A percentile compares a stretch with the other conserved stretches of the same genome.
These are phyloP conservation scores for Cyclocybe aegerita DNA, from an alignment of 768 basidiomycete genomes.

Conservation along the genomic window DNA sequence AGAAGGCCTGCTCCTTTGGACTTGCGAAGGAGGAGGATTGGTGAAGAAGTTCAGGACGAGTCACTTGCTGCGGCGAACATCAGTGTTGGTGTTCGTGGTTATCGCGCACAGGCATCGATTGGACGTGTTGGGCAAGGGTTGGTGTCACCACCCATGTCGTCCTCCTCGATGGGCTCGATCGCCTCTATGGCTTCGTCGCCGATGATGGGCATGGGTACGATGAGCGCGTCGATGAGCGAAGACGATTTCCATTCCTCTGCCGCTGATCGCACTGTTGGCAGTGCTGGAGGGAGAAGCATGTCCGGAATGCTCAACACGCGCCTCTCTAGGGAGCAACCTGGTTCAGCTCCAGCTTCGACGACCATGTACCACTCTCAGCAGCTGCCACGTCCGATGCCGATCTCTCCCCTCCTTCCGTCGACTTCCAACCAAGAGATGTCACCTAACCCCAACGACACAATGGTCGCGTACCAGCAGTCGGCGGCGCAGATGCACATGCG, in stretches of 20 bases:
- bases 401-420: slow-evolving; percentile 13
- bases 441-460: slow-evolving; percentile 12
- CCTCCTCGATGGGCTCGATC: slow-evolving; percentile 11
- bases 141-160: slow-evolving; percentile 12
- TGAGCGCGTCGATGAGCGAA: slow-evolving; percentile 25
- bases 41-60: slow-evolving; percentile 14
- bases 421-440: slow-evolving; percentile 11
- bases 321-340: slow-evolving; percentile 18
- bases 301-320: slow-evolving; percentile 23
- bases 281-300: slow-evolving; percentile 9
- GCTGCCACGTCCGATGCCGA: slow-evolving; percentile 12
- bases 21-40: slow-evolving; percentile 22
- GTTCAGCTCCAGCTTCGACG: neutral
- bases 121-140: slow-evolving; percentile 18
- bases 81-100: slow-evolving; percentile 39
- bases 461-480: slow-evolving; percentile 18
- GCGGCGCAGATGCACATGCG: slow-evolving; percentile 33
- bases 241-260: slow-evolving; percentile 36
- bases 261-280: slow-evolving; percentile 7
- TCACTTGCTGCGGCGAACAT: slow-evolving; percentile 27
- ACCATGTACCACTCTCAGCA: slow-evolving; percentile 18
- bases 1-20: slow-evolving; percentile 37
- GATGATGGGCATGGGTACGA: neutral
- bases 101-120: slow-evolving; percentile 35
- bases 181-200: slow-evolving; percentile 10